These are phyloP conservation scores for Sporothrix dimorphospora DNA, from an alignment of 2,329 filamentous ascomycete genomes.

Conservation along the genomic window DNA sequence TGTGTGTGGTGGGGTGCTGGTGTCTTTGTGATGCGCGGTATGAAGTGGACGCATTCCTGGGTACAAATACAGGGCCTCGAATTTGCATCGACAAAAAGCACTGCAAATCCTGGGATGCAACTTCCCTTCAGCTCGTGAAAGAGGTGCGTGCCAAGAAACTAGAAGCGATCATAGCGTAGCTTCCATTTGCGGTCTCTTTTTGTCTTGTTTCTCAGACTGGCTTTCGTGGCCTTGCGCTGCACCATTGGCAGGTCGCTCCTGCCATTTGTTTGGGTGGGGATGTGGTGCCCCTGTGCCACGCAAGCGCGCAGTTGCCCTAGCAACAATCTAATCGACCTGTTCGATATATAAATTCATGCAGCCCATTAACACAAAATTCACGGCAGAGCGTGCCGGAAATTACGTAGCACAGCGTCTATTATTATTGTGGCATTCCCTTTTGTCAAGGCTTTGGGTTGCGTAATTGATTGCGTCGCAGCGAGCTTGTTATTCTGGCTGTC, in stretches of 20 bases:
- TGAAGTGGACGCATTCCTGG: constrained; percentile 4
- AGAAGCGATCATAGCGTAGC: constrained; percentile 6
- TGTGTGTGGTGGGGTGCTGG: not conserved
- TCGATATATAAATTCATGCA: not conserved
- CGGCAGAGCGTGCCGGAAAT: constrained; percentile 1
- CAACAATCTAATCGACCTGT: constrained; percentile 20
- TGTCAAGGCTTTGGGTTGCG: not conserved
- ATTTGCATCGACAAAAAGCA: not conserved
- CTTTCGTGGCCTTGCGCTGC: not conserved
- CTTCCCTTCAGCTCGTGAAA: constrained; percentile 12
- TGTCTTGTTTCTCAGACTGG: not conserved
- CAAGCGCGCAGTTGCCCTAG: constrained; percentile 18
- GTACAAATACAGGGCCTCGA: not conserved
- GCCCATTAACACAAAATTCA: not conserved
- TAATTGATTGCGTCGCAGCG: not conserved
- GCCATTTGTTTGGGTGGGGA: constrained; percentile 23
- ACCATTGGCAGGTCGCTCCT: constrained; percentile 15
- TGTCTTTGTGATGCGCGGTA: not conserved
- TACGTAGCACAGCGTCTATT: not conserved
- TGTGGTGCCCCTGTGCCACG: constrained; percentile 14
- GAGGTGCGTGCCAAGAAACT: constrained; percentile 19
- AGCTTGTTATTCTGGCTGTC: not conserved
- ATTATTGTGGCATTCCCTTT: not conserved
- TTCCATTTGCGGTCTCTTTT: not conserved
- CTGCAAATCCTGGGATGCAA: constrained; percentile 2